Evolutionary conservation across 495 filamentous ascomycete genomes (phyloP).

Genomic region (Pseudomonodictys pantanalensis): DNA sequence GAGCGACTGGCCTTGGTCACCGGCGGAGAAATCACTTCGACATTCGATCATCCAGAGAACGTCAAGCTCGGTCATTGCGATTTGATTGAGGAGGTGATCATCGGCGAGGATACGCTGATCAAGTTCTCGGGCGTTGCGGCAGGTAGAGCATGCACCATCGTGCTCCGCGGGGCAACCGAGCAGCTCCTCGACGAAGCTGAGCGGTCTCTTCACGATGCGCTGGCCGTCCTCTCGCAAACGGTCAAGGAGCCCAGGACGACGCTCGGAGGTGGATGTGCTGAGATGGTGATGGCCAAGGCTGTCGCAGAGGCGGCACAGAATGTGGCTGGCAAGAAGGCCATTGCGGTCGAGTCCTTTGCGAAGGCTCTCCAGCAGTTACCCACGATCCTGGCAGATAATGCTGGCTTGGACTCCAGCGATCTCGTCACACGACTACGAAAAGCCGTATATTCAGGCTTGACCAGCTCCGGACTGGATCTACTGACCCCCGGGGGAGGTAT

Average conservation of each 20-base stretch:
- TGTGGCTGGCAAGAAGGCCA: constrained; percentile 92
- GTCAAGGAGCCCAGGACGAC: constrained; percentile 92
- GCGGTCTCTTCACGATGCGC: constrained; percentile 90
- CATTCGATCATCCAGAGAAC: constrained; percentile 95
- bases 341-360: constrained; percentile 88
- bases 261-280: constrained; percentile 90
- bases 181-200: constrained; percentile 96
- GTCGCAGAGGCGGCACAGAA: constrained; percentile 93
- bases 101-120: constrained; percentile 95
- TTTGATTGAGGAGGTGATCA: constrained; percentile 94
- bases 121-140: constrained; percentile 95
- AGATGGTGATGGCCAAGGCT: constrained; percentile 99
- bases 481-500: constrained; percentile 88
- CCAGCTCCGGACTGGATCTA: constrained; percentile 84
- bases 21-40: constrained; percentile 94
- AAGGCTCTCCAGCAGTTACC: constrained; percentile 87
- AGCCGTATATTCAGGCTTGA: constrained; percentile 91
- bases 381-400: constrained; percentile 96
- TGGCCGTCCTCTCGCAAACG: constrained; percentile 95
- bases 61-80: constrained; percentile 96
- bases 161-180: constrained; percentile 92
- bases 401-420: constrained; percentile 90
- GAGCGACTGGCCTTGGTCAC: constrained; percentile 93
- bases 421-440: constrained; percentile 87
- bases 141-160: constrained; percentile 93